Conservation (phyloP, 208 protist genomes). For the Zelonia costaricensis region DNA sequence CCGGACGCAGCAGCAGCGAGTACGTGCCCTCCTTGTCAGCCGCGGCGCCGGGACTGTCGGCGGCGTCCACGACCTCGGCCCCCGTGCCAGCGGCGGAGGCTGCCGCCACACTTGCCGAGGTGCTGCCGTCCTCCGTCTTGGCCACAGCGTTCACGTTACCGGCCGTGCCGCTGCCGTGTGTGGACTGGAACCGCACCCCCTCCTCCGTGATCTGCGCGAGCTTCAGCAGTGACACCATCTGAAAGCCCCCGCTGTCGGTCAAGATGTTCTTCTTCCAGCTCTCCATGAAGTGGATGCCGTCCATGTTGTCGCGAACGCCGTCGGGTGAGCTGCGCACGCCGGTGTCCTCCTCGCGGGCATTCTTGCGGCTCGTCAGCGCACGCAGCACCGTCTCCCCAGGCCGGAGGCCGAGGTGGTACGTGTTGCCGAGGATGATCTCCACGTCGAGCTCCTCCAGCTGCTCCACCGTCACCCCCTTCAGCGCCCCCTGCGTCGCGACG, state of each 20-base stretch:
- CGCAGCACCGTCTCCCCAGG: conserved; percentile 92
- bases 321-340: conserved; percentile 20
- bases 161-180: conserved; percentile 88
- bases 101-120: background rate
- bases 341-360: conserved; percentile 28
- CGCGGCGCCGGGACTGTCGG: conserved; percentile 2
- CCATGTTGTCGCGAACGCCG: conserved; percentile 84
- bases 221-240: conserved; percentile 98
- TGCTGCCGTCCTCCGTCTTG: conserved; percentile 14
- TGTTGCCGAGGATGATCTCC: conserved; percentile 98
- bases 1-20: conserved; percentile 96
- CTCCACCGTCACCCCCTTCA: conserved; percentile 96
- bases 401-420: conserved; percentile 97
- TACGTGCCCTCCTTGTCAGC: conserved; percentile 35
- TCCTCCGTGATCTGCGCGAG: conserved; percentile 98
- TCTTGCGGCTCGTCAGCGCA: conserved; percentile 68
- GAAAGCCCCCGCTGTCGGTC: conserved; percentile 98
- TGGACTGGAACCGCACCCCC: conserved; percentile 98
- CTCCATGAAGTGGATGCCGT: conserved; percentile 98
- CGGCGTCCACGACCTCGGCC: background rate
- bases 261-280: conserved; percentile 96
- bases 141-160: conserved; percentile 2
- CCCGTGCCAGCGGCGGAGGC: background rate
- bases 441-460: conserved; percentile 94
- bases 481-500: conserved; percentile 97